Percentiles rank a stretch among this genome's conserved stretches.
phyloP scores from a whole-genome alignment of 257 asterid genomes.

The Capsicum pubescens region DNA sequence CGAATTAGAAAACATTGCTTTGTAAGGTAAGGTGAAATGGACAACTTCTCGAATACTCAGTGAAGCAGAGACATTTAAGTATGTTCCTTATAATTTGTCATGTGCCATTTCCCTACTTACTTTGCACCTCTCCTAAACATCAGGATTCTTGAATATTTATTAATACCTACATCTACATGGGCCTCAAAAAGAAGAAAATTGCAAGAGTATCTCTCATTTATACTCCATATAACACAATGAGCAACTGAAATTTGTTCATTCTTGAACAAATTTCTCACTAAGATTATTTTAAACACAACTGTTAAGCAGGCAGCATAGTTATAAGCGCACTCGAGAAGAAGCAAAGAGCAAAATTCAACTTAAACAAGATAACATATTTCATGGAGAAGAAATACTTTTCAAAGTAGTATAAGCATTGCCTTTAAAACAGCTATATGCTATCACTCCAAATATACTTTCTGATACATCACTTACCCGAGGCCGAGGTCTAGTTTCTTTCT shows the following conservation, averaged over 20 bases:
- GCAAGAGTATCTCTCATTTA: not conserved
- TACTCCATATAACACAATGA: not conserved
- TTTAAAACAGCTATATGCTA: slow-evolving; percentile 2
- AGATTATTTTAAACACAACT: not conserved
- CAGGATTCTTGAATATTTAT: not conserved
- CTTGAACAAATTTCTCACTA: not conserved
- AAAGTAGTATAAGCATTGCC: not conserved
- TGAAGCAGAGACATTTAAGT: not conserved
- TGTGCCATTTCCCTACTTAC: not conserved
- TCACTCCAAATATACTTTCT: slow-evolving; percentile 4
- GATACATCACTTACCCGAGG: slow-evolving; percentile 69
- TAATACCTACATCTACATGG: too few relatives aligned
- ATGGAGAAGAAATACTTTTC: not conserved
- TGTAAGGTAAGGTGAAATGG: slow-evolving; percentile 14
- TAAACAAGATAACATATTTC: not conserved
- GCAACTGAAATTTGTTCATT: not conserved
- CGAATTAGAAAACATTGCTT: not conserved
- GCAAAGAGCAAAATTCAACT: slow-evolving; percentile 10
- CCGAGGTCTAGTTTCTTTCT: slow-evolving; percentile 61
- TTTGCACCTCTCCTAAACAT: not conserved
- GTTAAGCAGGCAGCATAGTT: not conserved
- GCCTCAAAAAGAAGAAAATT: not conserved
- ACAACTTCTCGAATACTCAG: not conserved
- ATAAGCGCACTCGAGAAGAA: slow-evolving; percentile 3
- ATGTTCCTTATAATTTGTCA: not conserved